These are phyloP conservation scores for Herpetomonas muscarum DNA, from an alignment of 208 protist genomes.

Conservation along the genomic window DNA sequence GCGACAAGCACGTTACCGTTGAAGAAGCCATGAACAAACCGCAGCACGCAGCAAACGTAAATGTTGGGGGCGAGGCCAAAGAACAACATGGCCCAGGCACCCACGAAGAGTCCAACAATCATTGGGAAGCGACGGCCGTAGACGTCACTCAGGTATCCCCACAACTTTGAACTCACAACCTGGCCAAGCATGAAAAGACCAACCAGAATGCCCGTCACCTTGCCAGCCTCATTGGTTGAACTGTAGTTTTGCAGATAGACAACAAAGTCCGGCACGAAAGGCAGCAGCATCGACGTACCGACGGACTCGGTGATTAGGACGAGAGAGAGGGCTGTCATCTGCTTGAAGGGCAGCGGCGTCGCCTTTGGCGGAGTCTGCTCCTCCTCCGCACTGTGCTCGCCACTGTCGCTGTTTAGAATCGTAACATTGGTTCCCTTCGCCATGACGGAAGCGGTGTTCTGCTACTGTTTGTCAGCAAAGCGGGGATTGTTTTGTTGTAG, in stretches of 20 bases:
- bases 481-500: no score
- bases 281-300: conserved; percentile 69
- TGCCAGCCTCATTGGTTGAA: conserved; percentile 36
- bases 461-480: no score
- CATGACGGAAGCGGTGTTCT: no score
- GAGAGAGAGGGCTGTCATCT: conserved; percentile 51
- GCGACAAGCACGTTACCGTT: conserved; percentile 66
- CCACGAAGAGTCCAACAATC: conserved; percentile 38
- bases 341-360: conserved; percentile 59
- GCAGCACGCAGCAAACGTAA: conserved; percentile 48
- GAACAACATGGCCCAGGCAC: conserved; percentile 53
- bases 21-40: conserved; percentile 68
- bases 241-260: conserved; percentile 36
- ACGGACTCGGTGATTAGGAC: conserved; percentile 75
- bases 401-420: no score
- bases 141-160: conserved; percentile 62
- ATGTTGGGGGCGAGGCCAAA: conserved; percentile 69
- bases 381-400: no score
- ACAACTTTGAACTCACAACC: conserved; percentile 64
- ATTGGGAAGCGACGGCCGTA: conserved; percentile 63
- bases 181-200: conserved; percentile 82
- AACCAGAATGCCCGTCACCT: conserved; percentile 58
- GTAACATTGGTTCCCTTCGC: no score
- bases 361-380: conserved; percentile 15
- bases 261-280: conserved; percentile 69